A percentile compares a stretch with the other conserved stretches of the same genome.
Evolutionary conservation across 805 yeast genomes (phyloP).

Genomic region (Middelhovenomyces tepae): DNA sequence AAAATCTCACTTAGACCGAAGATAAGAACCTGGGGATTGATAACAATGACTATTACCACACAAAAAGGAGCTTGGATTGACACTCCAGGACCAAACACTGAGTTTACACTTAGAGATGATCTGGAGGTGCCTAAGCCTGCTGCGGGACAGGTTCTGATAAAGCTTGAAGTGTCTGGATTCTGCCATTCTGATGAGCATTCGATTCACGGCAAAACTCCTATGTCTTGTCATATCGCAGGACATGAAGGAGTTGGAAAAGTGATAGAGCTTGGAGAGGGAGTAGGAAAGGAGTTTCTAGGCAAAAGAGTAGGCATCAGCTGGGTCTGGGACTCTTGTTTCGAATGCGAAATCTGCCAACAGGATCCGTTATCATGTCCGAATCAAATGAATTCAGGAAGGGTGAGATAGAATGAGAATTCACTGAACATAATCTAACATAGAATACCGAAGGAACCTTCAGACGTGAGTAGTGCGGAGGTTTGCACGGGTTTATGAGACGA

Average conservation of each 20-base stretch:
- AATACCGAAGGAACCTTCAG: too few species aligned
- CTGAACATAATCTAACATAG: too few species aligned
- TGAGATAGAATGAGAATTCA: too few species aligned
- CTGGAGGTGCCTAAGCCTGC: slow-evolving; percentile 28
- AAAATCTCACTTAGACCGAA: too few species aligned
- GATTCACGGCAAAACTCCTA: slow-evolving; percentile 34
- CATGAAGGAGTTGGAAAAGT: slow-evolving; percentile 27
- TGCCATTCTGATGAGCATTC: slow-evolving; percentile 37
- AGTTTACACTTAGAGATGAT: too few species aligned
- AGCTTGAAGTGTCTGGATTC: slow-evolving; percentile 33
- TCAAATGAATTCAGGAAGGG: too few species aligned
- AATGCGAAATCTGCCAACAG: slow-evolving; percentile 18
- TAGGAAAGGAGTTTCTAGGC: slow-evolving; percentile 16
- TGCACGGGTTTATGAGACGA: slow-evolving; percentile 70
- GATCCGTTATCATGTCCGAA: slow-evolving; percentile 32
- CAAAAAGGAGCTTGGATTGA: too few species aligned
- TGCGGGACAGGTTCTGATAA: slow-evolving; percentile 21
- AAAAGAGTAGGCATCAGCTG: slow-evolving; percentile 24
- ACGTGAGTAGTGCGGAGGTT: too few species aligned
- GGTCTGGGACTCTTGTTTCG: slow-evolving; percentile 16
- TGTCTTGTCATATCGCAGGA: slow-evolving; percentile 21
- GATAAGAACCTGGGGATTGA: too few species aligned
- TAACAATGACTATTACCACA: too few species aligned
- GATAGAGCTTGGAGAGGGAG: slow-evolving; percentile 19
- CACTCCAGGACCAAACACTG: too few species aligned